These are phyloP conservation scores for Ophiostoma himal-ulmi DNA, from an alignment of 2,329 filamentous ascomycete genomes.

Conservation along the genomic window DNA sequence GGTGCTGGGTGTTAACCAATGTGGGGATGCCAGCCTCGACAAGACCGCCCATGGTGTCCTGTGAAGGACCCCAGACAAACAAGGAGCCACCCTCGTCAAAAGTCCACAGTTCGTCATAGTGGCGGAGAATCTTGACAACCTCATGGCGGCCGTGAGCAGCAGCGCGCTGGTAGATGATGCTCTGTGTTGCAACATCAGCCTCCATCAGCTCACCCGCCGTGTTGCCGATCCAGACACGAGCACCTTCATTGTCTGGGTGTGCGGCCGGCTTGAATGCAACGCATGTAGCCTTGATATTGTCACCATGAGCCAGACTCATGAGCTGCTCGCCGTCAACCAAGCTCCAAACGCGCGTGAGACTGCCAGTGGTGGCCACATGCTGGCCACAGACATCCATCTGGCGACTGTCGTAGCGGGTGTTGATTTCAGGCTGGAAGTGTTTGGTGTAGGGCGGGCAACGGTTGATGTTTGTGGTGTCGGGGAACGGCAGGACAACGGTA, in stretches of 20 bases:
- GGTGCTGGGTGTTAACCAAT: slow-evolving; percentile 62
- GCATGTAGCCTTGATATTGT: slow-evolving; percentile 75
- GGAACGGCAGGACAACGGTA: slow-evolving; percentile 45
- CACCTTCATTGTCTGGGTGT: slow-evolving; percentile 73
- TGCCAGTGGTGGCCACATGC: slow-evolving; percentile 78
- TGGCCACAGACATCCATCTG: slow-evolving; percentile 84
- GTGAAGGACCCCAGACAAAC: slow-evolving; percentile 77
- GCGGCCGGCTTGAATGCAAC: slow-evolving; percentile 79
- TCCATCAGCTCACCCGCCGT: slow-evolving; percentile 85
- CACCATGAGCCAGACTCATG: slow-evolving; percentile 75
- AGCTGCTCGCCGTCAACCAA: slow-evolving; percentile 73
- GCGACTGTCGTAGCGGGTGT: slow-evolving; percentile 79
- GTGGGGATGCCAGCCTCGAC: slow-evolving; percentile 50
- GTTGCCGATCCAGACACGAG: slow-evolving; percentile 81
- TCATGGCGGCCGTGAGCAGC: slow-evolving; percentile 72
- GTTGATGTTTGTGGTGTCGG: slow-evolving; percentile 79
- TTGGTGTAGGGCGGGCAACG: slow-evolving; percentile 72
- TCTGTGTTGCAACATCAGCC: slow-evolving; percentile 71
- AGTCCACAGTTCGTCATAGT: slow-evolving; percentile 88
- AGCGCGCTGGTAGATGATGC: slow-evolving; percentile 60
- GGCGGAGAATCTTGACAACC: slow-evolving; percentile 77
- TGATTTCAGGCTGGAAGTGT: slow-evolving; percentile 67
- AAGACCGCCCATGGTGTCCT: slow-evolving; percentile 43
- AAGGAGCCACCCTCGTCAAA: slow-evolving; percentile 84
- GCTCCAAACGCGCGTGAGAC: slow-evolving; percentile 84